phyloP scores from a whole-genome alignment of 208 protist species.

The Crithidia sp. region DNA sequence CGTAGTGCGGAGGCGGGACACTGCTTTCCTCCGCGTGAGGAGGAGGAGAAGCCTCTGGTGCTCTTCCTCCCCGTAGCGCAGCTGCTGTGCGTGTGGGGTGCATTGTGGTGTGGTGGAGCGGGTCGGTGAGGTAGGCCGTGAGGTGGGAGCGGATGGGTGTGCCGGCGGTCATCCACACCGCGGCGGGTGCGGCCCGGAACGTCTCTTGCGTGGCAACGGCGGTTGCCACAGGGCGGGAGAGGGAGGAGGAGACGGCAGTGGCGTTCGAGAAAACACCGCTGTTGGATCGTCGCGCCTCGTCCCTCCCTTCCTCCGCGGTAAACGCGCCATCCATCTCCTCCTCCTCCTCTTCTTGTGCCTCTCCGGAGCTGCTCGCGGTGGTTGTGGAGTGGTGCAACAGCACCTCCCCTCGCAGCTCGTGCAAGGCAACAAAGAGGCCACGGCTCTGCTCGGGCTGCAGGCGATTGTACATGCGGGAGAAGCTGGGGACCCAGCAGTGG shows the following conservation, averaged over 20 bases:
- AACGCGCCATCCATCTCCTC: neutral
- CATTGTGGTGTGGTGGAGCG: neutral
- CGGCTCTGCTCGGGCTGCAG: neutral
- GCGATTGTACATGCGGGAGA: slow-evolving; percentile 1
- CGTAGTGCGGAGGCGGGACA: neutral
- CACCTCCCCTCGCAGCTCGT: neutral
- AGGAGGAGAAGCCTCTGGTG: neutral
- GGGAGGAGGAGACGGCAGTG: neutral
- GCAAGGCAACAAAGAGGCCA: neutral
- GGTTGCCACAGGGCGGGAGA: neutral
- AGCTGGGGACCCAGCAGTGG: slow-evolving; percentile 6
- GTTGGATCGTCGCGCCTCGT: too few species aligned
- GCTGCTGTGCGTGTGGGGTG: neutral
- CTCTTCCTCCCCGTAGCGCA: neutral
- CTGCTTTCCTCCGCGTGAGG: neutral
- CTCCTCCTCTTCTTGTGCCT: neutral
- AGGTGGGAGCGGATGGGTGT: neutral
- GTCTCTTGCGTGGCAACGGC: neutral
- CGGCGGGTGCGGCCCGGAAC: neutral
- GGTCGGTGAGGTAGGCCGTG: neutral
- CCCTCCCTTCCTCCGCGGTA: too few species aligned
- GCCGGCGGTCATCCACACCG: slow-evolving; percentile 4
- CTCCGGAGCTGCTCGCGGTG: neutral
- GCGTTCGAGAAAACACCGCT: too few species aligned
- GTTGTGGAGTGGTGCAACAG: neutral